Conservation (phyloP, 139 green algal species). For the Helicosporidium sp. region DNA sequence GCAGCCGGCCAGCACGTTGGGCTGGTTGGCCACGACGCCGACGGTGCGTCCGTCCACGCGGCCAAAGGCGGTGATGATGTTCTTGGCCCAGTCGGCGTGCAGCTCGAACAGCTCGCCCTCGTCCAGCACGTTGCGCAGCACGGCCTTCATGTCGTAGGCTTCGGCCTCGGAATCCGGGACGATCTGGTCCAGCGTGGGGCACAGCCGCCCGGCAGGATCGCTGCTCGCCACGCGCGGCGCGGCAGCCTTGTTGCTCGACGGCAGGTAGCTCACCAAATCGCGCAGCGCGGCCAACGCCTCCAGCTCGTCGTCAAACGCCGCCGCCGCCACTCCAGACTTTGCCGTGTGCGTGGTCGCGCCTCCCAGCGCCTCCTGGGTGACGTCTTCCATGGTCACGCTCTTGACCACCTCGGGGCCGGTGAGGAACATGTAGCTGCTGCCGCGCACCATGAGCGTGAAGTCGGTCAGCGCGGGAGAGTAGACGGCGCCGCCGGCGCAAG, state of each 20-base stretch:
- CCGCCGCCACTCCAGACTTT: conserved; percentile 30
- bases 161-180: conserved; percentile 18
- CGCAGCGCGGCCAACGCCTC: conserved; percentile 34
- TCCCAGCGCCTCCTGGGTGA: conserved; percentile 34
- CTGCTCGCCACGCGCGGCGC: neutral
- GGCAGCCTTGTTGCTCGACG: conserved; percentile 15
- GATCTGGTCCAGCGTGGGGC: conserved; percentile 22
- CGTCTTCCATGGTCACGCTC: conserved; percentile 27
- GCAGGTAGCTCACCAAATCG: conserved; percentile 34
- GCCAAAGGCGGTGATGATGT: conserved; percentile 46
- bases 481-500: conserved; percentile 43
- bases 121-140: conserved; percentile 31
- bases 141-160: conserved; percentile 37
- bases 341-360: conserved; percentile 34
- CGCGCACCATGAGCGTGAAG: conserved; percentile 48
- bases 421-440: conserved; percentile 45
- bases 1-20: conserved; percentile 35
- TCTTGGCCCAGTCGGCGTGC: conserved; percentile 26
- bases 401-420: conserved; percentile 44
- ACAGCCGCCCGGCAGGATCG: conserved; percentile 14
- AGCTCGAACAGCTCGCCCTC: conserved; percentile 44
- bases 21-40: conserved; percentile 51
- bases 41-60: conserved; percentile 33
- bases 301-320: conserved; percentile 38
- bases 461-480: conserved; percentile 55